phyloP scores from a whole-genome alignment of 2,329 filamentous ascomycete species.

The Ophiostoma pallidulum region DNA sequence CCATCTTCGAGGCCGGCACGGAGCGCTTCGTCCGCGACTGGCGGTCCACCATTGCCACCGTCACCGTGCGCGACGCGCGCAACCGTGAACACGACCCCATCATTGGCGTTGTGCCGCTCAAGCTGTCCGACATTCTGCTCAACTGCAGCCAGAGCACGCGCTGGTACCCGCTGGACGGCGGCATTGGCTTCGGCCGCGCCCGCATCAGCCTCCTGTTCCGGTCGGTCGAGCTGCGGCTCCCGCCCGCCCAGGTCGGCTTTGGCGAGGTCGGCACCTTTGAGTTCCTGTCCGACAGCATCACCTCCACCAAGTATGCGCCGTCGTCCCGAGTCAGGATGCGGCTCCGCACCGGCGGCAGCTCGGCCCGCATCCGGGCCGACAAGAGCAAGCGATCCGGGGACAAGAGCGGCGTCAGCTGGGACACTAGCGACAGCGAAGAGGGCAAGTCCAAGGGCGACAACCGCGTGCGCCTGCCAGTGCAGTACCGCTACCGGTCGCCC shows the following conservation, averaged over 20 bases:
- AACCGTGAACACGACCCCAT: conserved; percentile 92
- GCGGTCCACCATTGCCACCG: conserved; percentile 75
- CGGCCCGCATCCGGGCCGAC: conserved; percentile 56
- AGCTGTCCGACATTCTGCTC: conserved; percentile 77
- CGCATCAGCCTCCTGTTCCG: conserved; percentile 86
- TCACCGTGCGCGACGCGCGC: conserved; percentile 79
- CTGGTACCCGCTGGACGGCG: conserved; percentile 95
- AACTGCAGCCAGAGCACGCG: conserved; percentile 77
- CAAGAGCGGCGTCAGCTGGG: conserved; percentile 39
- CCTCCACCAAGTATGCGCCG: conserved; percentile 51
- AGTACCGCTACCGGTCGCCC: conserved; percentile 81
- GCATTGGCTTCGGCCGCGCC: conserved; percentile 82
- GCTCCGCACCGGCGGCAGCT: conserved; percentile 76
- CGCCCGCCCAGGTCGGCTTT: conserved; percentile 73
- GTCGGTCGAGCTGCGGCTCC: conserved; percentile 75
- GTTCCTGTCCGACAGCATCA: conserved; percentile 64
- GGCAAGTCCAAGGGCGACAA: conserved; percentile 21
- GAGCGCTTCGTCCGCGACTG: conserved; percentile 91
- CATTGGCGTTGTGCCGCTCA: conserved; percentile 81
- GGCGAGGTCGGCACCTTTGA: conserved; percentile 93
- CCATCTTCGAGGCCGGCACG: conserved; percentile 94
- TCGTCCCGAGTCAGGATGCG: conserved; percentile 64
- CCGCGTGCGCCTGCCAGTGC: conserved; percentile 68
- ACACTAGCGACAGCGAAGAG: conserved; percentile 32
- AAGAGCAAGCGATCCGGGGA: conserved; percentile 51